Evolutionary conservation across 306 rosid species (phyloP), one percentile per base, ranked within the genome.

Genomic region (Cicer arietinum): DNA sequence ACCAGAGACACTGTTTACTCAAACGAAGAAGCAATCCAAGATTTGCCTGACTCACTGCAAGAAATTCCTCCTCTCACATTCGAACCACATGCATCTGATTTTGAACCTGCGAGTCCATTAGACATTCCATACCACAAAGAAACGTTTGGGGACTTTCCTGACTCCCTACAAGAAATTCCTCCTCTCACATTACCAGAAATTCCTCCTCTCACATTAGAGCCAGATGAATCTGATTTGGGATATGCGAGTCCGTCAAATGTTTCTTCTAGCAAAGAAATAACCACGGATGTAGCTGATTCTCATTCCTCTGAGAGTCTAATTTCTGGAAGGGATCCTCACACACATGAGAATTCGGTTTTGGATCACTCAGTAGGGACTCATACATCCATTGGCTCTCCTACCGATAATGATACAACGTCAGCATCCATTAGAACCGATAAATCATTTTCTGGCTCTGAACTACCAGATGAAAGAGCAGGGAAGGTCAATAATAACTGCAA

Each of bases 391-490:
- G 71, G 46, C 16, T 69, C 79, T n/a, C 47, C 59, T 66, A n/a
- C 73, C 59, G 72, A 68, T 58, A 66, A 80, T 35, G 79, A 68
- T 81, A 73, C 84, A 37, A 69, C 60, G 47, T 81, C 83, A 67
- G 86, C 74, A 52, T 86, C 90, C 67, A 78, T 65, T 60, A 25
- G 46, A 71, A 68, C 58, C 66, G 79, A 73, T 74, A 56, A 48
- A 48, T 62, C 84, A 44, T 67, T 59, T 68, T 82, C 78, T 58
- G 84, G 67, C 67, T 42, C 79, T 45, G 66, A 79, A 82, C 68
- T 77, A 62, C 85, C 67, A 60, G 86, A 86, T 64, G 84, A 71
- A 20, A 79, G 69, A 8, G 87, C 60, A 14, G 84, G 73, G 67
- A 77, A 73, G 67, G 68, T 78, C 77, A 47, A 52, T 83, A 77